Evolutionary conservation across 129 eudicot genomes (phyloP).

Genomic region (Apium graveolens): DNA sequence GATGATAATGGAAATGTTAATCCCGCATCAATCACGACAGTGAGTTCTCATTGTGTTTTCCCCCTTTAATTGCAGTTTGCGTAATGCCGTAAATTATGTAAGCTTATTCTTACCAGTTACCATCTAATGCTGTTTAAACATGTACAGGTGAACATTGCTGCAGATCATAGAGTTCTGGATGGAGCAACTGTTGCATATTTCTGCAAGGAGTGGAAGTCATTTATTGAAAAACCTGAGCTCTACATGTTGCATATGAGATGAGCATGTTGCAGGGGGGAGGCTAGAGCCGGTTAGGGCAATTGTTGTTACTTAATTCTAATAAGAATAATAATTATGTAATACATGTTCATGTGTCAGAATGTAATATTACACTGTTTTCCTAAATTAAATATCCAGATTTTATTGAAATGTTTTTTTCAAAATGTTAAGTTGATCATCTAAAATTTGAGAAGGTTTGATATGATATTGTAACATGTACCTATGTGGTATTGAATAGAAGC

Average conservation of each 20-base stretch:
- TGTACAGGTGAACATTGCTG: constrained; percentile 62
- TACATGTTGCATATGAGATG: constrained; percentile 69
- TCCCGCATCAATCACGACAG: constrained; percentile 71
- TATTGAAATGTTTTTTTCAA: not conserved
- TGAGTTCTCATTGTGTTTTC: constrained; percentile 22
- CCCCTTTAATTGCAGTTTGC: not conserved
- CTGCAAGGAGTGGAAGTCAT: constrained; percentile 84
- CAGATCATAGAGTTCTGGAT: constrained; percentile 90
- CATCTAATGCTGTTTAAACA: not conserved
- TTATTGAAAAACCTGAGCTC: constrained; percentile 78
- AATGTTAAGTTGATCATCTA: not conserved
- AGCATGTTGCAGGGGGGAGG: constrained; percentile 6
- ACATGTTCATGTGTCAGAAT: not conserved
- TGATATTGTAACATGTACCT: no score
- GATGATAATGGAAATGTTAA: constrained; percentile 58
- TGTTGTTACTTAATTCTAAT: not conserved
- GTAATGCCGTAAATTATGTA: not conserved
- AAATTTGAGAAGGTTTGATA: no score
- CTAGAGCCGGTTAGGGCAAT: not conserved
- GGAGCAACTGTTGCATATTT: constrained; percentile 88
- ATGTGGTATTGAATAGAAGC: no score
- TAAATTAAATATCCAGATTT: not conserved
- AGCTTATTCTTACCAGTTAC: not conserved
- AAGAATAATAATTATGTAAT: not conserved
- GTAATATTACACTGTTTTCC: not conserved